A percentile compares a stretch with the other conserved stretches of the same genome.
Evolutionary conservation across 2,329 filamentous ascomycete genomes (phyloP).

Genomic region (Venturia effusa): DNA sequence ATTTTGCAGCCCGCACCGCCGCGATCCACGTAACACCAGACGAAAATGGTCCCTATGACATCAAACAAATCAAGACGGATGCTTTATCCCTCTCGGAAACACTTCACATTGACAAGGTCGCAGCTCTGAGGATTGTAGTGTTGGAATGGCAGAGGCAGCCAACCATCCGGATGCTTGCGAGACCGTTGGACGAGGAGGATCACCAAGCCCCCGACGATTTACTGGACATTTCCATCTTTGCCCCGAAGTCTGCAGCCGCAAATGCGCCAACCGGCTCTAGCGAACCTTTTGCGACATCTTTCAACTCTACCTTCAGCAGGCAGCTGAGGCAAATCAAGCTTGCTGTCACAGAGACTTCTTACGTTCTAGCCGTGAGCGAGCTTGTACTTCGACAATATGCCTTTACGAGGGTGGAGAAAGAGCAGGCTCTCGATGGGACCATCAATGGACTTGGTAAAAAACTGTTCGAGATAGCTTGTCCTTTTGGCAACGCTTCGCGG

Average conservation of each 20-base stretch:
- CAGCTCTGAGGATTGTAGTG: conserved; percentile 68
- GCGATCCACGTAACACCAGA: conserved; percentile 73
- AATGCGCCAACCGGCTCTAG: neutral
- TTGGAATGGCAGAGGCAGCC: conserved; percentile 76
- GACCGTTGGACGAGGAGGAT: neutral
- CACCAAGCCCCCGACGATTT: neutral
- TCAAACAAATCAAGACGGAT: conserved; percentile 75
- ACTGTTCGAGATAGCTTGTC: neutral
- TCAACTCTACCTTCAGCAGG: neutral
- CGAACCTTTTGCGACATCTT: neutral
- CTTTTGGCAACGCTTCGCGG: neutral
- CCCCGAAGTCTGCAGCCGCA: neutral
- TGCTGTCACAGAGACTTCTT: neutral
- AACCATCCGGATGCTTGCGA: conserved; percentile 16
- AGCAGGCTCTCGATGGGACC: neutral
- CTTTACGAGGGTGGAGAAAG: neutral
- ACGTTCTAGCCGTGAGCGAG: neutral
- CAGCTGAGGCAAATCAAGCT: neutral
- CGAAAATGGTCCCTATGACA: conserved; percentile 54
- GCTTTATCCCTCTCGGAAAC: conserved; percentile 75
- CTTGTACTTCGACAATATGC: neutral
- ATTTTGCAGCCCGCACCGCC: conserved; percentile 75
- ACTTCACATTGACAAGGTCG: conserved; percentile 66
- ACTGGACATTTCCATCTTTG: neutral
- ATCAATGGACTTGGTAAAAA: neutral